Evolutionary conservation across 305 asterid genomes (phyloP).

Genomic region (Lippia alba): DNA sequence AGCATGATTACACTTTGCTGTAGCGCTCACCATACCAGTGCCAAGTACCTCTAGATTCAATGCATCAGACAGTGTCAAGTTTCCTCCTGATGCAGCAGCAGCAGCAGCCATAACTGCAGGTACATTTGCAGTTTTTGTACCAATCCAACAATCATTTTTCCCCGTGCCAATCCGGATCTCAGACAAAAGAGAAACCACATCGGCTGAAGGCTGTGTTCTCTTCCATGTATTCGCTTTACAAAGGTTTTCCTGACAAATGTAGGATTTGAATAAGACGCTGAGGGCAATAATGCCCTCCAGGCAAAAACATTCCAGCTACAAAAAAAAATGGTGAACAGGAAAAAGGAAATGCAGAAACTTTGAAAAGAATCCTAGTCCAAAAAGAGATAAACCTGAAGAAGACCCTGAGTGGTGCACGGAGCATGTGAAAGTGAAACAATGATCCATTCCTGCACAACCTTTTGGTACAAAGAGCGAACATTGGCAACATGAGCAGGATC

Average conservation of each 20-base stretch:
- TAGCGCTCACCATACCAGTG: slow-evolving; percentile 96
- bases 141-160: slow-evolving; percentile 96
- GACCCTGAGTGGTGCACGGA: slow-evolving; percentile 99
- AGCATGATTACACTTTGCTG: slow-evolving; percentile 96
- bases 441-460: slow-evolving; percentile 93
- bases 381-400: slow-evolving; percentile 83
- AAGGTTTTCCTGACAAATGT: slow-evolving; percentile 79
- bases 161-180: slow-evolving; percentile 99
- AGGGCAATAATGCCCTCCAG: slow-evolving; percentile 28
- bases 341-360: slow-evolving; percentile 25
- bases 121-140: slow-evolving; percentile 87
- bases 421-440: slow-evolving; percentile 94
- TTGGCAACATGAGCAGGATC: slow-evolving; percentile 96
- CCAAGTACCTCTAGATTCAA: slow-evolving; percentile 97
- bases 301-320: slow-evolving; percentile 9
- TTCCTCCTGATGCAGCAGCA: slow-evolving; percentile 99
- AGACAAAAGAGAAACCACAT: slow-evolving; percentile 95
- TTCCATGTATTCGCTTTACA: slow-evolving; percentile 96
- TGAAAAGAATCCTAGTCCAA: slow-evolving; percentile 21
- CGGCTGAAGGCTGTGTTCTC: slow-evolving; percentile 91
- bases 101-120: slow-evolving; percentile 98
- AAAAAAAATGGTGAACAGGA: slow-evolving; percentile 4
- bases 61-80: slow-evolving; percentile 86
- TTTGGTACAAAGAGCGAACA: slow-evolving; percentile 93
- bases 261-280: slow-evolving; percentile 31